Evolutionary conservation across 805 yeast genomes (phyloP).

Genomic region (Metschnikowia kunwiensis): DNA sequence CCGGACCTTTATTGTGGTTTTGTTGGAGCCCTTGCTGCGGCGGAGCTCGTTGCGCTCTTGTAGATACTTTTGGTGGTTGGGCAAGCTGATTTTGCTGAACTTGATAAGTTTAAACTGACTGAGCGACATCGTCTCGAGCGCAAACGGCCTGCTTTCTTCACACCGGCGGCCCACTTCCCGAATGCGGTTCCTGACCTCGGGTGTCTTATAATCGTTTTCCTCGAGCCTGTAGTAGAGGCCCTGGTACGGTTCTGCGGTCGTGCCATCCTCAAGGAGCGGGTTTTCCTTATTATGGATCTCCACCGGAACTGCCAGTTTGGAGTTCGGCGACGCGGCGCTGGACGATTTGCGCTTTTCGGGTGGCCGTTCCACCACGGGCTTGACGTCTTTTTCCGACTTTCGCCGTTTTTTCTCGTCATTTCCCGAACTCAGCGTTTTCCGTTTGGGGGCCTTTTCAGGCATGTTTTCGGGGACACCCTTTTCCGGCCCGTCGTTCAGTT

Average conservation of each 20-base stretch:
- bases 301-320: conserved; percentile 2
- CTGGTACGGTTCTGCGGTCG: conserved; percentile 47
- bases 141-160: conserved; percentile 3
- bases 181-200: conserved; percentile 26
- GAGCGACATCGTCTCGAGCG: conserved; percentile 20
- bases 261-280: conserved; percentile 39
- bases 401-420: conserved; percentile 36
- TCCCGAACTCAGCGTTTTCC: conserved; percentile 19
- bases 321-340: conserved; percentile 9
- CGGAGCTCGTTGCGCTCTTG: conserved; percentile 35
- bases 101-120: conserved; percentile 29
- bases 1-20: conserved; percentile 46
- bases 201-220: conserved; percentile 44
- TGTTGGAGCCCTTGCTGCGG: conserved; percentile 21
- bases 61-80: conserved; percentile 31
- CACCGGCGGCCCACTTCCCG: conserved; percentile 18
- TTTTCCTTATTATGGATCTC: conserved; percentile 39
- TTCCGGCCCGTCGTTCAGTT: conserved; percentile 19
- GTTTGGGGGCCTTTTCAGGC: conserved; percentile 15
- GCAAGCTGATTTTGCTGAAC: conserved; percentile 31
- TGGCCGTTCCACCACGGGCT: conserved; percentile 6
- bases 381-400: conserved; percentile 18
- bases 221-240: conserved; percentile 49
- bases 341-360: conserved; percentile 16
- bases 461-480: no score